A percentile compares a stretch with the other conserved stretches of the same genome.
These are phyloP conservation scores for Arthrobotrys musiformis DNA, from an alignment of 2,329 filamentous ascomycete genomes.

Conservation along the genomic window DNA sequence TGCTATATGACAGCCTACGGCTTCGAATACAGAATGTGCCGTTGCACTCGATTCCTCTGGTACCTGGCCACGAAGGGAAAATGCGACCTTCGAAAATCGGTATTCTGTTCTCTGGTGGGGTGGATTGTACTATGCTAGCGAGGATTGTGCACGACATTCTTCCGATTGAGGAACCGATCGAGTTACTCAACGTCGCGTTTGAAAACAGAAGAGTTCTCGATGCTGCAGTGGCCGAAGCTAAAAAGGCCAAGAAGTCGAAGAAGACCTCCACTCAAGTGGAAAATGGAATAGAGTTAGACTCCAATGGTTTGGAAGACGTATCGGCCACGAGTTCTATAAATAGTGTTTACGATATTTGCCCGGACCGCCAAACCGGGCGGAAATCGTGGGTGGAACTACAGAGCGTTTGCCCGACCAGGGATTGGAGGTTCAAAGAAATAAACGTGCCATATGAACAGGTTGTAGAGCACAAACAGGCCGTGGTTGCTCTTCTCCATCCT, in stretches of 20 bases:
- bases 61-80: slow-evolving; percentile 60
- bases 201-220: slow-evolving; percentile 84
- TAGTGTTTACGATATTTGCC: slow-evolving; percentile 78
- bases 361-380: slow-evolving; percentile 87
- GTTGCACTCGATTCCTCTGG: slow-evolving; percentile 55
- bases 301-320: slow-evolving; percentile 57
- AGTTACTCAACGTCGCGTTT: slow-evolving; percentile 95
- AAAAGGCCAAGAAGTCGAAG: slow-evolving; percentile 57
- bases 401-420: slow-evolving; percentile 73
- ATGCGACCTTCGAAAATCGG: slow-evolving; percentile 70
- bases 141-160: slow-evolving; percentile 81
- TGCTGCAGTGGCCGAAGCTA: slow-evolving; percentile 65
- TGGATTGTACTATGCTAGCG: slow-evolving; percentile 91
- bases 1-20: slow-evolving; percentile 72
- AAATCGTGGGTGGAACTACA: slow-evolving; percentile 80
- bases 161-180: slow-evolving; percentile 75
- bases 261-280: slow-evolving; percentile 54
- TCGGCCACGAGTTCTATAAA: slow-evolving; percentile 20
- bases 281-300: slow-evolving; percentile 27
- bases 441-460: slow-evolving; percentile 85
- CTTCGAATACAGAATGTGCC: slow-evolving; percentile 75
- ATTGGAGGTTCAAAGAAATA: slow-evolving; percentile 85
- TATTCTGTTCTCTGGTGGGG: slow-evolving; percentile 89
- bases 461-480: slow-evolving; percentile 72
- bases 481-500: slow-evolving; percentile 84